A percentile compares a stretch with the other conserved stretches of the same genome.
These are phyloP conservation scores for Secale cereale DNA, from an alignment of 176 grass and related monocot species.

Conservation along the genomic window DNA sequence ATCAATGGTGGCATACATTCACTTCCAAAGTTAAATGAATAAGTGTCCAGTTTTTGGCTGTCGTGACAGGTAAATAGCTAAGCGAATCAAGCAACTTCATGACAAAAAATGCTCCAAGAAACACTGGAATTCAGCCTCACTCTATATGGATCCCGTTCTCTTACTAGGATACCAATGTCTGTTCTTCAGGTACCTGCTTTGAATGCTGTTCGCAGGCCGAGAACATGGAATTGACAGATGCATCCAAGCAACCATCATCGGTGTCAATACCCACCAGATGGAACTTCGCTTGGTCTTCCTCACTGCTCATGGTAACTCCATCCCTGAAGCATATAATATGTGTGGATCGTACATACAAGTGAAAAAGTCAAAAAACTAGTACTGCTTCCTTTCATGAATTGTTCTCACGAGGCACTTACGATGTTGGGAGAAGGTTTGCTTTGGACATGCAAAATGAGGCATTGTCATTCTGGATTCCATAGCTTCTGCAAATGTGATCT, in stretches of 20 bases:
- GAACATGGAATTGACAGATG: slow-evolving; percentile 43
- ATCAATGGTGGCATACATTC: neutral
- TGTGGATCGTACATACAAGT: slow-evolving; percentile 3
- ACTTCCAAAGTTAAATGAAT: neutral
- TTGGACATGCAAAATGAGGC: slow-evolving; percentile 57
- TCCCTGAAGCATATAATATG: slow-evolving; percentile 32
- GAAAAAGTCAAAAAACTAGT: neutral
- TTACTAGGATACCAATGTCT: neutral
- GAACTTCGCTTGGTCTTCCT: slow-evolving; percentile 46
- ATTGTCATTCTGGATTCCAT: slow-evolving; percentile 13
- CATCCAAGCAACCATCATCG: slow-evolving; percentile 56
- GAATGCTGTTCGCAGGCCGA: slow-evolving; percentile 62
- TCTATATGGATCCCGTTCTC: neutral
- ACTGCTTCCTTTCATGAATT: slow-evolving; percentile 11
- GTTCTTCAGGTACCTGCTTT: slow-evolving; percentile 49
- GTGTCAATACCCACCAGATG: slow-evolving; percentile 26
- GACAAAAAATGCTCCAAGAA: neutral
- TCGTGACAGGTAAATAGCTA: neutral
- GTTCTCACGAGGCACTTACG: slow-evolving; percentile 24
- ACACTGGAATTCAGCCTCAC: neutral
- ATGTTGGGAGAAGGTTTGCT: slow-evolving; percentile 29
- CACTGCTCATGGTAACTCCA: slow-evolving; percentile 13
- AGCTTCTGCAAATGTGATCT: slow-evolving; percentile 58
- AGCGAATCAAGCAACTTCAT: neutral
- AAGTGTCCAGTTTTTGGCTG: neutral